Percentiles rank a stretch among this genome's conserved stretches.
Evolutionary conservation across 2,329 filamentous ascomycete species (phyloP).

Genomic region (Talaromyces amestolkiae): DNA sequence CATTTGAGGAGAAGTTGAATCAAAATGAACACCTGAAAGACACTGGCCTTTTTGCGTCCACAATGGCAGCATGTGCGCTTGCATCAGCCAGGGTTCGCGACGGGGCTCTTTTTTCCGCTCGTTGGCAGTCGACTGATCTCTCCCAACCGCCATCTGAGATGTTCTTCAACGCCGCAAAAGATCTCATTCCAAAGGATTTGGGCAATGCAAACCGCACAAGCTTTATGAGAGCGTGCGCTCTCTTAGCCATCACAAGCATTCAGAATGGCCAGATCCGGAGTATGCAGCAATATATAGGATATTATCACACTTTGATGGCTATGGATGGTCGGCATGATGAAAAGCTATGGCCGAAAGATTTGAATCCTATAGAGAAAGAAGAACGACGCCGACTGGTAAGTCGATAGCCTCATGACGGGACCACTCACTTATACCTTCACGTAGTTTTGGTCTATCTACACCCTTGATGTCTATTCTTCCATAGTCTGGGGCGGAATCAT

Average conservation of each 20-base stretch:
- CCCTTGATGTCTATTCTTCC: slow-evolving; percentile 54
- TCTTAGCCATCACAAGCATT: slow-evolving; percentile 52
- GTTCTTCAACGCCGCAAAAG: slow-evolving; percentile 6
- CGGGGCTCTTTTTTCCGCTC: slow-evolving; percentile 39
- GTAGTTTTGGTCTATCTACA: slow-evolving; percentile 57
- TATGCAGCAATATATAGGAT: slow-evolving; percentile 53
- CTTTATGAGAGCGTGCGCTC: slow-evolving; percentile 35
- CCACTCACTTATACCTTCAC: neutral
- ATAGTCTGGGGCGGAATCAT: slow-evolving; percentile 53
- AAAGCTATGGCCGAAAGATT: slow-evolving; percentile 49
- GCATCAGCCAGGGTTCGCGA: slow-evolving; percentile 51
- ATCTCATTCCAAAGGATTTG: slow-evolving; percentile 1
- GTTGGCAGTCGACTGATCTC: neutral
- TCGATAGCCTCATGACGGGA: neutral
- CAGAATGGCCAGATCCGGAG: slow-evolving; percentile 51
- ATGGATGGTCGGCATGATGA: slow-evolving; percentile 56
- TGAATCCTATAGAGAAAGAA: slow-evolving; percentile 49
- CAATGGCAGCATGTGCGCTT: slow-evolving; percentile 54
- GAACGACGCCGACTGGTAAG: slow-evolving; percentile 49
- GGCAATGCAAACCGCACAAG: neutral
- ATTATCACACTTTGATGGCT: slow-evolving; percentile 50
- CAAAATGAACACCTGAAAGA: slow-evolving; percentile 45
- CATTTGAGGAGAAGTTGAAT: slow-evolving; percentile 41
- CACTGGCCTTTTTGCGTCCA: slow-evolving; percentile 47
- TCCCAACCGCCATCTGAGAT: neutral